A percentile compares a stretch with the other conserved stretches of the same genome.
These are phyloP conservation scores for Kwoniella sp. DNA, from an alignment of 768 basidiomycete genomes.

Conservation along the genomic window DNA sequence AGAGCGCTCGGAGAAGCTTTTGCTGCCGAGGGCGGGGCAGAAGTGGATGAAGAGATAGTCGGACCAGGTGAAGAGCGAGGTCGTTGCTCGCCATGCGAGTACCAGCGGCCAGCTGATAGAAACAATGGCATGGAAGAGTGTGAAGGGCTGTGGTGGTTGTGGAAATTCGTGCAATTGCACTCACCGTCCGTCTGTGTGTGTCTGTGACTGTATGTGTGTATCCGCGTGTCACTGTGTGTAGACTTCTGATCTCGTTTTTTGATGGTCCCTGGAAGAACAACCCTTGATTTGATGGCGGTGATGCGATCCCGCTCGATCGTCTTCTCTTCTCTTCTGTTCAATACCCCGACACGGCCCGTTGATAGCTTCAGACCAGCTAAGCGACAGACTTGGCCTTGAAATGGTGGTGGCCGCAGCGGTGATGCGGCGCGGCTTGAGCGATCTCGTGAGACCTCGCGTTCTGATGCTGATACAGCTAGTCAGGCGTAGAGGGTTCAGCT, in stretches of 20 bases:
- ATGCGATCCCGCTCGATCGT: neutral
- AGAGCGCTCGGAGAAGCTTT: neutral
- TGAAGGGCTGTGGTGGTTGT: no score
- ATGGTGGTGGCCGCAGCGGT: no score
- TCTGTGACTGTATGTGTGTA: no score
- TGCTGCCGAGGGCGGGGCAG: neutral
- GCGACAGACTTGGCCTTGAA: neutral
- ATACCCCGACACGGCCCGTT: neutral
- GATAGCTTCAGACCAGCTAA: neutral
- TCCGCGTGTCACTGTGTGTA: neutral
- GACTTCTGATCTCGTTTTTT: no score
- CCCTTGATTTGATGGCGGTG: neutral
- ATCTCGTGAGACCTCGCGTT: no score
- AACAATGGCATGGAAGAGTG: no score
- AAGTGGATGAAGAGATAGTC: neutral
- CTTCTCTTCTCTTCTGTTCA: no score
- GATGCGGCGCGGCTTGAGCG: no score
- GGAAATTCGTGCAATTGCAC: no score
- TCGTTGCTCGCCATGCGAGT: neutral
- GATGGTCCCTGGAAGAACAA: neutral
- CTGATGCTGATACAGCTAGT: no score
- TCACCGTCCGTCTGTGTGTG: neutral
- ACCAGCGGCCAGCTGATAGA: no score
- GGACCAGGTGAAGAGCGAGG: neutral
- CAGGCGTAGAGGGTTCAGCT: no score